Evolutionary conservation across 768 basidiomycete genomes (phyloP), one percentile per base, ranked within the genome.

Genomic region (Suillus plorans): DNA sequence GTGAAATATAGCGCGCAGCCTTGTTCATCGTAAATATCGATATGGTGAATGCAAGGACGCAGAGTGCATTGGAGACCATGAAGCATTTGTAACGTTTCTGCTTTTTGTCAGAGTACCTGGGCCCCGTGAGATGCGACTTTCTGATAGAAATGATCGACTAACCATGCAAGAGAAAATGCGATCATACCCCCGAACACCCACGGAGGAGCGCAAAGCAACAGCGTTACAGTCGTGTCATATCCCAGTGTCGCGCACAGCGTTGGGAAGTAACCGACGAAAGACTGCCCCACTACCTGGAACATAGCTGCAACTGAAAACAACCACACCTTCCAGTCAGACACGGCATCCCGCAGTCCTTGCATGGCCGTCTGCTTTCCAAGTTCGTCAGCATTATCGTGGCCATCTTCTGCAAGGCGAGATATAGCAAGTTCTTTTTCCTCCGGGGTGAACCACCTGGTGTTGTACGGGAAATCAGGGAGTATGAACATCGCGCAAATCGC

Each of bases 261-360:
- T 9, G 52, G 52, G 52, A 53, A 53, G 52, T 53, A 53, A 53
- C 2, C 4, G 28, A 5, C 4, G 28, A 53, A 53, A 53, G 52
- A 55, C 53, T 55, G 53, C 31, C 5, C 53, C 9, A 12, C 3
- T 12, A 20, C 0, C 53, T 55, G 53, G 31, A 55, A 34, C 9
- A 55, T 34, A 10, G 90, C 72, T 3, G 88, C 82, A 39, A 91
- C 64, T 20, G 89, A 83, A 58, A 95, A 79, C 85, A 85, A 90
- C 89, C 91, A 94, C 37, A 94, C 88, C 75, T 87, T 90, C 88
- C 87, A 87, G 71, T 95, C 92, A 34, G 79, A 80, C 61, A 91
- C 37, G 16, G 90, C 88, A 69, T 88, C 71, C 16, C 72, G 63
- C 9, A 92, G 73, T 13, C 89, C 89, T 41, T 76, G 74, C 74